Evolutionary conservation across 2,329 filamentous ascomycete genomes (phyloP).

Genomic region (Sclerotinia nivalis): DNA sequence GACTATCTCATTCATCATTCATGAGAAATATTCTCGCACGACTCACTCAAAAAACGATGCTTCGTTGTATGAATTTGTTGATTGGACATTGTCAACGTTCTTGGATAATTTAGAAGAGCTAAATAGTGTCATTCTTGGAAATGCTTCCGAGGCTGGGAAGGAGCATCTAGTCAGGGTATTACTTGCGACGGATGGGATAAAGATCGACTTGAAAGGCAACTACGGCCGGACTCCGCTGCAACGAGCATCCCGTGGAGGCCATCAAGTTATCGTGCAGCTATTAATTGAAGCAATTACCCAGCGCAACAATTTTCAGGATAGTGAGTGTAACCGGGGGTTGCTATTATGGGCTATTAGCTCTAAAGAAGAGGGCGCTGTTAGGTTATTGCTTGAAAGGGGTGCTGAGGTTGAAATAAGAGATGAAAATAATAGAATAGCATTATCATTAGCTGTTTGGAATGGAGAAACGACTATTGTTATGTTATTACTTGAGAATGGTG

Average conservation of each 20-base stretch:
- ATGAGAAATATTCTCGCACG: background rate
- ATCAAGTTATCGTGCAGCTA: background rate
- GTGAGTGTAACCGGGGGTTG: background rate
- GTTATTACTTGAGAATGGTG: background rate
- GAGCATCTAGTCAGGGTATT: background rate
- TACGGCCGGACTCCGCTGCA: conserved; percentile 6
- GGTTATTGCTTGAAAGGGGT: background rate
- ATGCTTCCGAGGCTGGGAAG: background rate
- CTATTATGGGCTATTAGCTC: background rate
- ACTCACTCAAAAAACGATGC: background rate
- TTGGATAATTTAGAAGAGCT: background rate
- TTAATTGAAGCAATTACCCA: conserved; percentile 1
- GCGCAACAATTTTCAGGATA: too few species aligned
- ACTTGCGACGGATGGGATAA: conserved; percentile 19
- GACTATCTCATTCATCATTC: background rate
- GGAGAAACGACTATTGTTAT: accelerated
- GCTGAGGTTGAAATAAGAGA: background rate
- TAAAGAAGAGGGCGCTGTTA: background rate
- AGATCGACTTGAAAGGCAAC: conserved; percentile 25
- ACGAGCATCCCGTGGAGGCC: conserved; percentile 5
- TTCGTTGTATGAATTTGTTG: background rate
- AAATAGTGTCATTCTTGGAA: background rate
- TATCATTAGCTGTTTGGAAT: background rate
- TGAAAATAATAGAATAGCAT: background rate
- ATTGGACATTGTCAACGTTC: conserved; percentile 14